Evolutionary conservation across 1,139 yeast species (phyloP), one percentile per base, ranked within the genome.

Genomic region (Pichia norvegensis): DNA sequence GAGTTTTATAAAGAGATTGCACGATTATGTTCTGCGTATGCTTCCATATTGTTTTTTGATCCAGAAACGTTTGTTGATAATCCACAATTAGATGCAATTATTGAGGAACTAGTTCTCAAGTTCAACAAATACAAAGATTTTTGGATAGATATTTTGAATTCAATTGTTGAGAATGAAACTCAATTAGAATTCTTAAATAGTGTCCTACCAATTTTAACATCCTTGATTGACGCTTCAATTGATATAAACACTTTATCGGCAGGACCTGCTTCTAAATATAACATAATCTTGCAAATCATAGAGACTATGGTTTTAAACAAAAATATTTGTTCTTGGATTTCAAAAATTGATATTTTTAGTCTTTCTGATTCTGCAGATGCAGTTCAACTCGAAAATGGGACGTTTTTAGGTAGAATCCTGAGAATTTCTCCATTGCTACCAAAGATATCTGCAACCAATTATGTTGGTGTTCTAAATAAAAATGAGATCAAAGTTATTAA

Each of bases 401-500:
- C 95, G 0, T 62, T 86, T 13, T 66, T 90, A 47, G 97, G 97
- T 2, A 85, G 95, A 2, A 69, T 87, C 36, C 73, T 87, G 49
- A 70, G 81, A 47, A 65, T 87, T 20, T 85, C 96, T 0, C 95
- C 96, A 0, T 66, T 88, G 43, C 71, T 77, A 36, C 72, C 73
- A 4, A 67, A 73, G 4, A 68, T 68, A 9, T 73, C 79, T 1
- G 64, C 68, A 40, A 71, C 72, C 47, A 73, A 76, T 41, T 74
- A 73, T 33, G 60, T 65, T 31, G 73, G 69, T 7, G 69, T 66
- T 9, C 57, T 64, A 29, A 57, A 77, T 9, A 70, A 68, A 33
- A 52, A 66, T 17, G 78, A 76, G 53, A 61, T 78, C 8, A 66
- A 66, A 19, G 64, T 73, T 31, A 69, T 75, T 16, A 75, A 74